Percentiles rank a stretch among this genome's conserved stretches.
These are phyloP conservation scores for Sisymbrium irio DNA, from an alignment of 345 rosid genomes.

Conservation along the genomic window DNA sequence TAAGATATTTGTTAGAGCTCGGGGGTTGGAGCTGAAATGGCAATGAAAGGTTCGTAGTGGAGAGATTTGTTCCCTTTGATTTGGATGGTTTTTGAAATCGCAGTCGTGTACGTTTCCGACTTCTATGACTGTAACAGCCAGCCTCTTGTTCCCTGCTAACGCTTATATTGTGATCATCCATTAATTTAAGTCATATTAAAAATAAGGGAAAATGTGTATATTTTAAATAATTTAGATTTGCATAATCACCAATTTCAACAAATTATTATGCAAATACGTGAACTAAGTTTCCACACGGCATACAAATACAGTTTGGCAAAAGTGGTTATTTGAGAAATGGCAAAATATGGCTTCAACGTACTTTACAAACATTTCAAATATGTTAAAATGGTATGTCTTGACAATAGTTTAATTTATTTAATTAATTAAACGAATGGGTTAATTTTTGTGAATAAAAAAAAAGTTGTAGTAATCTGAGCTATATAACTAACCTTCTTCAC, in stretches of 20 bases:
- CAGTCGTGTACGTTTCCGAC: constrained; percentile 19
- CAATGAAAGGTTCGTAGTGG: background rate
- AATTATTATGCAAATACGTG: too few species aligned
- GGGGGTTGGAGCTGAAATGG: background rate
- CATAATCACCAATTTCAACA: background rate
- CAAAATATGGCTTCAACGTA: too few species aligned
- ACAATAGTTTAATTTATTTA: too few species aligned
- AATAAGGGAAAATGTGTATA: background rate
- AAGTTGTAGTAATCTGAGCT: background rate
- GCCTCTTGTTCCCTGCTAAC: constrained; percentile 11
- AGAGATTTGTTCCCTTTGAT: background rate
- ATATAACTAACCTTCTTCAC: background rate
- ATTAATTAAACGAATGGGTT: too few species aligned
- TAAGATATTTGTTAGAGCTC: too few species aligned
- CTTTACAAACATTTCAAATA: too few species aligned
- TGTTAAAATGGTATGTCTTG: too few species aligned
- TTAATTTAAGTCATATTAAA: background rate
- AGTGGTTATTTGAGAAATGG: too few species aligned
- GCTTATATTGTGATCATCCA: constrained; percentile 18
- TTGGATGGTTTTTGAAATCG: background rate
- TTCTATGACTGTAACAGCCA: constrained; percentile 23
- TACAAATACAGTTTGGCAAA: too few species aligned
- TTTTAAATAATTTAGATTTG: background rate
- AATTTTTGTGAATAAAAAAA: background rate
- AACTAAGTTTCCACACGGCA: too few species aligned